Conservation (phyloP, 306 rosid species). For the Ormosia semicastrata region DNA sequence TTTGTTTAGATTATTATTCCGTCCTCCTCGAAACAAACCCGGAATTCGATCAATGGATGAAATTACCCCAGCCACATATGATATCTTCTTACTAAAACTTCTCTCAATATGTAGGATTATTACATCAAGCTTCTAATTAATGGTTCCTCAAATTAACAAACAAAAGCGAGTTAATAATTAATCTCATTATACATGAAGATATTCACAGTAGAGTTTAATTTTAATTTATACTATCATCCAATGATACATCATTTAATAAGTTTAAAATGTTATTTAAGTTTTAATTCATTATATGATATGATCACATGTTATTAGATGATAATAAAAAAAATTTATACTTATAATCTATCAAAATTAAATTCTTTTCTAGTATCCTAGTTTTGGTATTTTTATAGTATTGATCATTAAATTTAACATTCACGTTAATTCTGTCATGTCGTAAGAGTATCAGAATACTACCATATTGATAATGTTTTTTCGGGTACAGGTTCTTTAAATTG, state of each 20-base stretch:
- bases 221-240: too few relatives aligned
- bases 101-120: background rate
- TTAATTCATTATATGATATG: too few relatives aligned
- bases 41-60: background rate
- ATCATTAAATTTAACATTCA: background rate
- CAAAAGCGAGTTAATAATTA: background rate
- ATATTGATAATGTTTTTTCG: too few relatives aligned
- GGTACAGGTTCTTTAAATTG: background rate
- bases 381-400: background rate
- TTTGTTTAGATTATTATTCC: conserved; percentile 13
- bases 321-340: too few relatives aligned
- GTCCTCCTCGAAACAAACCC: background rate
- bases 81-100: background rate
- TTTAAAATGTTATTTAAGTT: too few relatives aligned
- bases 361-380: too few relatives aligned
- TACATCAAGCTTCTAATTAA: background rate
- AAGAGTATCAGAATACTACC: background rate
- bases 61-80: background rate
- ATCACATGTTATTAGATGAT: too few relatives aligned
- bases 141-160: background rate
- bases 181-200: background rate
- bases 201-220: too few relatives aligned
- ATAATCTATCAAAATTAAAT: too few relatives aligned
- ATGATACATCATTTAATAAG: too few relatives aligned
- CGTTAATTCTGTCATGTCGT: background rate